Evolutionary conservation across 1,284 basidiomycete species (phyloP).

Genomic region (Pascua sp.): DNA sequence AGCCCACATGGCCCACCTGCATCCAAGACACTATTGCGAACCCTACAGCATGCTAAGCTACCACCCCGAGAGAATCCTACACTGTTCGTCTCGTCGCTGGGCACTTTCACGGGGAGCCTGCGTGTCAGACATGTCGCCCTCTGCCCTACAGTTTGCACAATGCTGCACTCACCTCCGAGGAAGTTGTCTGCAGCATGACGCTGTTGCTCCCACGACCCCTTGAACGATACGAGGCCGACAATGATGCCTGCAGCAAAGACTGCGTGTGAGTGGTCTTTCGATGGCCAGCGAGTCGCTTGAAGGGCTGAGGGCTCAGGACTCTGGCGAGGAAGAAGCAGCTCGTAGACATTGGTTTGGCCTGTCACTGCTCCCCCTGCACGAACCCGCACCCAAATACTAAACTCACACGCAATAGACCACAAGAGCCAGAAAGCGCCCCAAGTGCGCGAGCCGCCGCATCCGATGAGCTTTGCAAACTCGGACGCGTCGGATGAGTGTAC

Average conservation of each 20-base stretch:
- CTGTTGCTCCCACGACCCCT: slow-evolving; percentile 54
- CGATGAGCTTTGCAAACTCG: slow-evolving; percentile 81
- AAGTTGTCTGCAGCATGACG: slow-evolving; percentile 36
- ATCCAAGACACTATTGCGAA: too few relatives aligned
- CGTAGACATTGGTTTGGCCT: neutral
- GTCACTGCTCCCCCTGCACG: too few relatives aligned
- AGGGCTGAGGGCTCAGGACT: too few relatives aligned
- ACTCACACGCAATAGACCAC: slow-evolving; percentile 62
- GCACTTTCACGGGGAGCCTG: too few relatives aligned
- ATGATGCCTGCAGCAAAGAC: slow-evolving; percentile 77
- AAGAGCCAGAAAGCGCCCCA: slow-evolving; percentile 80
- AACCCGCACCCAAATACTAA: too few relatives aligned
- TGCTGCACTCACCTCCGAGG: slow-evolving; percentile 28
- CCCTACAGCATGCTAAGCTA: too few relatives aligned
- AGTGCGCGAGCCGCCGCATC: slow-evolving; percentile 54
- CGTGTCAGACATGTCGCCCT: neutral
- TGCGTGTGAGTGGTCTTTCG: slow-evolving; percentile 7
- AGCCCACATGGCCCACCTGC: too few relatives aligned
- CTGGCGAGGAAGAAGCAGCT: neutral
- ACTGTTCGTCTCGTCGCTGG: too few relatives aligned
- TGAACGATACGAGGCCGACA: slow-evolving; percentile 81
- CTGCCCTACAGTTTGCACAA: neutral
- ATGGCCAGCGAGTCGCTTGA: too few relatives aligned
- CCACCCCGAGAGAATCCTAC: too few relatives aligned
- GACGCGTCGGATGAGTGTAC: slow-evolving; percentile 89